phyloP scores from a whole-genome alignment of 2,329 filamentous ascomycete species.

The Arthroderma uncinatum region DNA sequence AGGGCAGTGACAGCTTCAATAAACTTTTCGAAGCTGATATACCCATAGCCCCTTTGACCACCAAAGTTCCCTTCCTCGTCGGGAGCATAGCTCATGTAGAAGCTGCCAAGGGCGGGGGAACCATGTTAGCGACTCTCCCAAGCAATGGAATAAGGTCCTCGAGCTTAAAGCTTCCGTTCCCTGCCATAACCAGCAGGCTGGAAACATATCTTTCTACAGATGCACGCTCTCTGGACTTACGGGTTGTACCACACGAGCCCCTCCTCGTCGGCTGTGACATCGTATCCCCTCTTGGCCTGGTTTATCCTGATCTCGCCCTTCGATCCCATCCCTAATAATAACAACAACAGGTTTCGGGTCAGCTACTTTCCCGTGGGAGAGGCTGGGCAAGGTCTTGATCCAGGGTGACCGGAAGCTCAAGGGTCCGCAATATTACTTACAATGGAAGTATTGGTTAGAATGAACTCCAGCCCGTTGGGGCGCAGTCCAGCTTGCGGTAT shows the following conservation, averaged over 20 bases:
- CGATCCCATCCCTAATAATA: conserved; percentile 54
- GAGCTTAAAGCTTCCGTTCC: neutral
- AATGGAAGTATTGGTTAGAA: conserved; percentile 95
- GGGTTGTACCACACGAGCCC: conserved; percentile 80
- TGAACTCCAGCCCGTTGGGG: conserved; percentile 90
- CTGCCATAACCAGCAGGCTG: neutral
- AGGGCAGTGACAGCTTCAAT: conserved; percentile 72
- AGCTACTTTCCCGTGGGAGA: neutral
- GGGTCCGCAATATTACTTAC: conserved; percentile 21
- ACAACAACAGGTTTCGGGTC: neutral
- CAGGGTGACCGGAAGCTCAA: neutral
- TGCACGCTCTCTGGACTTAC: conserved; percentile 28
- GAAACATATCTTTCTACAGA: neutral
- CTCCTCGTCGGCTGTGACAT: conserved; percentile 71
- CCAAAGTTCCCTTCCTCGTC: conserved; percentile 92
- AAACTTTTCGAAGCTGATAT: conserved; percentile 92
- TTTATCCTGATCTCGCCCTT: conserved; percentile 80
- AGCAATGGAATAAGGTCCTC: neutral
- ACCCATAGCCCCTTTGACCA: conserved; percentile 84
- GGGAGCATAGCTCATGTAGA: conserved; percentile 89
- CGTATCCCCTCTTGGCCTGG: conserved; percentile 89
- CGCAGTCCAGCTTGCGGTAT: conserved; percentile 90
- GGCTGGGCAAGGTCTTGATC: no score
- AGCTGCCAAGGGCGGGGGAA: conserved; percentile 32
- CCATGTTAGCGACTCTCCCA: neutral